phyloP scores from a whole-genome alignment of 1,139 yeast genomes.

The Fermentozyma sake region DNA sequence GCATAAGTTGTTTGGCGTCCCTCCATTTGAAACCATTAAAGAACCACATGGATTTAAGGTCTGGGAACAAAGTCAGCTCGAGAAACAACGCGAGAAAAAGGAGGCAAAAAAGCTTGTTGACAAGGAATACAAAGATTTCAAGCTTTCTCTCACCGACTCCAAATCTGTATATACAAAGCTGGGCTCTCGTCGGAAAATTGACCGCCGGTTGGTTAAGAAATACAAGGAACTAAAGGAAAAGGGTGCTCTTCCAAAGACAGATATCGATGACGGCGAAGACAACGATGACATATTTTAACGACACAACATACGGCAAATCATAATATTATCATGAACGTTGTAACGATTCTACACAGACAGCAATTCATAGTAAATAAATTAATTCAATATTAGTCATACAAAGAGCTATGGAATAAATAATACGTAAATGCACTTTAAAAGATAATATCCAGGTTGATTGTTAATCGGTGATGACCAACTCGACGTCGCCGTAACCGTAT shows the following conservation, averaged over 20 bases:
- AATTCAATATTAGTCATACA: background rate
- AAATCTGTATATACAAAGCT: conserved; percentile 21
- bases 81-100: conserved; percentile 15
- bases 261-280: conserved; percentile 2
- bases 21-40: conserved; percentile 30
- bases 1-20: conserved; percentile 30
- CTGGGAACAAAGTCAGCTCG: conserved; percentile 32
- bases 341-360: too few species aligned
- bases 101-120: conserved; percentile 15
- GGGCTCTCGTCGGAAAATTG: conserved; percentile 28
- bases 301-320: too few species aligned
- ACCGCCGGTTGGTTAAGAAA: conserved; percentile 26
- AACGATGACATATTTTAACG: conserved; percentile 2
- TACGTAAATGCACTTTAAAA: background rate
- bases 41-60: conserved; percentile 25
- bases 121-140: conserved; percentile 21
- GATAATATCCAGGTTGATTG: conserved; percentile 1
- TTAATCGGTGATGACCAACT: conserved; percentile 45
- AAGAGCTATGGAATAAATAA: background rate
- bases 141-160: conserved; percentile 14
- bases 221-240: conserved; percentile 24
- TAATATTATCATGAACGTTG: too few species aligned
- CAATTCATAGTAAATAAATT: background rate
- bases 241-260: conserved; percentile 13
- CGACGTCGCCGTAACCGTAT: conserved; percentile 50